Percentiles rank a stretch among this genome's conserved stretches.
These are phyloP conservation scores for Vaccinium vitisidaea DNA, from an alignment of 148 eudicot genomes.

Conservation along the genomic window DNA sequence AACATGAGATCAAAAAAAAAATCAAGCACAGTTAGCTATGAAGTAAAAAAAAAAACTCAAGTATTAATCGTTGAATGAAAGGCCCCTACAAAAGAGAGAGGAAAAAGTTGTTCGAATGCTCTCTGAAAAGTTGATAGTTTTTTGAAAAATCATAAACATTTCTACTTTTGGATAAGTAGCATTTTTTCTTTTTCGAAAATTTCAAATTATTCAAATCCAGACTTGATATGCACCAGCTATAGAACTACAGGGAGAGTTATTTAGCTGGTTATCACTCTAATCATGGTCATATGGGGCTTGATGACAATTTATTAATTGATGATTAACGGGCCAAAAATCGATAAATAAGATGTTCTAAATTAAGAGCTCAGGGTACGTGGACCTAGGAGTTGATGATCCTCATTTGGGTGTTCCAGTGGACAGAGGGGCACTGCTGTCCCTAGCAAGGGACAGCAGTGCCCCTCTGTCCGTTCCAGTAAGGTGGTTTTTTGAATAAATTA, in stretches of 20 bases:
- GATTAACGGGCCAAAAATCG: neutral
- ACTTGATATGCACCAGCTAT: neutral
- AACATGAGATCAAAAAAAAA: no score
- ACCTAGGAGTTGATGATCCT: conserved; percentile 30
- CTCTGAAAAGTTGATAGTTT: no score
- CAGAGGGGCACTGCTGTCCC: no score
- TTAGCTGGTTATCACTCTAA: conserved; percentile 30
- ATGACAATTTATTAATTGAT: conserved; percentile 23
- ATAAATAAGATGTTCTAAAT: neutral
- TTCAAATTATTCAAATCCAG: neutral
- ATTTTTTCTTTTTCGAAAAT: neutral
- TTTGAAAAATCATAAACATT: no score
- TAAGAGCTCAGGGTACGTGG: conserved; percentile 7
- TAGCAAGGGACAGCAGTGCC: no score
- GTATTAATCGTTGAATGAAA: neutral
- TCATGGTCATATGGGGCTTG: conserved; percentile 29
- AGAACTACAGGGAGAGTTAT: conserved; percentile 16
- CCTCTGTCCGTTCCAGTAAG: no score
- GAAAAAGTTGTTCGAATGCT: no score
- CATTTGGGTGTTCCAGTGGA: no score
- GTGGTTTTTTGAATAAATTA: no score
- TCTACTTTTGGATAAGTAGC: neutral
- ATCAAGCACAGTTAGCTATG: no score
- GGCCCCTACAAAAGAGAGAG: no score
- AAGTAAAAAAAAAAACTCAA: no score